A percentile compares a stretch with the other conserved stretches of the same genome.
These are phyloP conservation scores for Podochytrium sp. DNA, from an alignment of 192 early-diverging fungal genomes.

Conservation along the genomic window DNA sequence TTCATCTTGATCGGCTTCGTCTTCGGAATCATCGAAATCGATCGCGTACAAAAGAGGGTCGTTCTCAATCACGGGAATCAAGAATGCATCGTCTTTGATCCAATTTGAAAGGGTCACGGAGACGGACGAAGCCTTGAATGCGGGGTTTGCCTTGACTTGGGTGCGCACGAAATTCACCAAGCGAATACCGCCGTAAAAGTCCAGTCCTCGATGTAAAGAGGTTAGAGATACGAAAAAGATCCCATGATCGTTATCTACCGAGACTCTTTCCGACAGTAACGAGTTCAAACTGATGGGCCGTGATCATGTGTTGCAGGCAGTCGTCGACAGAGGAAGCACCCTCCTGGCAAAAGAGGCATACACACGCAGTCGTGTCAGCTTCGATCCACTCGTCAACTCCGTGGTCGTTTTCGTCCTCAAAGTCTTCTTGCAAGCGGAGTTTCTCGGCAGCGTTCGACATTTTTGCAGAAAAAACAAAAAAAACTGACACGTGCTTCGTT, in stretches of 20 bases:
- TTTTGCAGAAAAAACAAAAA: too few relatives aligned
- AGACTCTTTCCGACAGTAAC: constrained; percentile 38
- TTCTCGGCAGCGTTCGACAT: not conserved
- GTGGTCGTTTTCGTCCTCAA: constrained; percentile 8
- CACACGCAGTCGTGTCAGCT: not conserved
- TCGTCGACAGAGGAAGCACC: constrained; percentile 13
- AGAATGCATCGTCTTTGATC: constrained; percentile 45
- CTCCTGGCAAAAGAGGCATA: constrained; percentile 1
- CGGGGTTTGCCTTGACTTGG: constrained; percentile 7
- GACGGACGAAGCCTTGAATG: constrained; percentile 4
- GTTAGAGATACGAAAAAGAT: constrained; percentile 4
- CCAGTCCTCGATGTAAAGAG: constrained; percentile 47
- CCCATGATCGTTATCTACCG: not conserved
- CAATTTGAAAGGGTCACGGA: constrained; percentile 6
- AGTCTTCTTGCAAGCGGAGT: not conserved
- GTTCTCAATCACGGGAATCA: constrained; percentile 53
- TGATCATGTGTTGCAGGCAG: constrained; percentile 73
- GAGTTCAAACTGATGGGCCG: constrained; percentile 80
- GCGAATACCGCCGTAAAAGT: constrained; percentile 83
- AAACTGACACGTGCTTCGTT: too few relatives aligned
- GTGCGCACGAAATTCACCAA: constrained; percentile 87
- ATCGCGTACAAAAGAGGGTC: constrained; percentile 55
- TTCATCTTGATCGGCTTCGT: constrained; percentile 34
- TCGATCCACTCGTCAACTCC: constrained; percentile 30
- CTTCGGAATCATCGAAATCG: constrained; percentile 51